These are phyloP conservation scores for Aspergillus eucalypticola DNA, from an alignment of 2,329 filamentous ascomycete genomes.

Conservation along the genomic window DNA sequence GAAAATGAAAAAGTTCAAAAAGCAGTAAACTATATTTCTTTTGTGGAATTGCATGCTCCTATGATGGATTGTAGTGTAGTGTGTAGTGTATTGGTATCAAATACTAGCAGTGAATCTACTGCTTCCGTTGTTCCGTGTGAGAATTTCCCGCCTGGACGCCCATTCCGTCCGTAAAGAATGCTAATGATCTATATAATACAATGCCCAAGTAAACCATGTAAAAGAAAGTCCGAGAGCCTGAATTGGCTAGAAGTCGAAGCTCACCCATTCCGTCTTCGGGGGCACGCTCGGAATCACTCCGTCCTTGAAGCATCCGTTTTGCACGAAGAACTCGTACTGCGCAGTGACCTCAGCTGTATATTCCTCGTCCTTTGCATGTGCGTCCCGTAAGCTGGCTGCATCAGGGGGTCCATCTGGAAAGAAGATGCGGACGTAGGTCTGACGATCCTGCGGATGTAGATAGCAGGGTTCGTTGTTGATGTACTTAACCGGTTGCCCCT, in stretches of 20 bases:
- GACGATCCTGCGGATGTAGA: slow-evolving; percentile 54
- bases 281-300: slow-evolving; percentile 75
- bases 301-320: slow-evolving; percentile 67
- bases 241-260: slow-evolving; percentile 66
- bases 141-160: slow-evolving; percentile 3
- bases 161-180: slow-evolving; percentile 1
- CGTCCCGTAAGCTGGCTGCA: slow-evolving; percentile 44
- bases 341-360: slow-evolving; percentile 57
- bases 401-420: slow-evolving; percentile 70
- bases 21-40: slow-evolving; percentile 25
- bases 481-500: slow-evolving; percentile 64
- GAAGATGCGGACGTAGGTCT: slow-evolving; percentile 66
- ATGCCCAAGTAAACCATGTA: background rate
- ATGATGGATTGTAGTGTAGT: background rate
- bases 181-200: slow-evolving; percentile 12
- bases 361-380: slow-evolving; percentile 55
- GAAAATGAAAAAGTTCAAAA: slow-evolving; percentile 35
- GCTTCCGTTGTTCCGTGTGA: background rate
- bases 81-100: background rate
- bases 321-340: slow-evolving; percentile 65
- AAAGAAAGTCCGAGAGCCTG: slow-evolving; percentile 15
- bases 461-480: slow-evolving; percentile 53
- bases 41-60: too few species aligned
- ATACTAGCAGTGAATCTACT: background rate
- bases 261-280: slow-evolving; percentile 73